Conservation (phyloP, 2,329 filamentous ascomycete species). For the Colletotrichum sp. region DNA sequence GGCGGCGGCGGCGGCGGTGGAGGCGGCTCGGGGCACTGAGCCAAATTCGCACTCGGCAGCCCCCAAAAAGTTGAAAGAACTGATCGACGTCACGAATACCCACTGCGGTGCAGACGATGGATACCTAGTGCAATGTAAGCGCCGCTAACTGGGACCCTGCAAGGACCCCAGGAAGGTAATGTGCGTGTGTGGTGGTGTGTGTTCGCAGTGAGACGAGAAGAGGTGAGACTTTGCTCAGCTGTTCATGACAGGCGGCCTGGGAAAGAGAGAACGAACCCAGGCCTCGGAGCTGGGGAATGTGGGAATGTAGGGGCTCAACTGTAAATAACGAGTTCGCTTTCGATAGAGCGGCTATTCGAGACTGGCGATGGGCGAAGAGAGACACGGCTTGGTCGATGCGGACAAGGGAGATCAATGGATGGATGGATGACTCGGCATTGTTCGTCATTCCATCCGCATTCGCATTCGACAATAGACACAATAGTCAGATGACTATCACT, state of each 20-base stretch:
- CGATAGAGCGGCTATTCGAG: not conserved
- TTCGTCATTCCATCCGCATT: not conserved
- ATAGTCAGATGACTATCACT: not conserved
- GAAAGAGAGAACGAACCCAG: not conserved
- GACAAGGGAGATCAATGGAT: not conserved
- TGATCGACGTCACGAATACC: slow-evolving; percentile 19
- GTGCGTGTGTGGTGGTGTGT: not conserved
- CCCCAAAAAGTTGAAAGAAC: slow-evolving; percentile 9
- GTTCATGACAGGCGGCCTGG: not conserved
- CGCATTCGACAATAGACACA: not conserved
- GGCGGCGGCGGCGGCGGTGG: not conserved
- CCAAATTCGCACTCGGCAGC: not conserved
- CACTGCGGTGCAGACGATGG: not conserved
- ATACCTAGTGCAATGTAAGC: slow-evolving; percentile 7
- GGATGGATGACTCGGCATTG: not conserved
- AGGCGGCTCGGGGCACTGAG: not conserved
- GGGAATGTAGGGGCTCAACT: not conserved
- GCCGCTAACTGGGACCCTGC: slow-evolving; percentile 19
- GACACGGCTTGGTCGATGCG: not conserved
- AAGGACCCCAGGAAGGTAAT: not conserved
- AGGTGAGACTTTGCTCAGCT: not conserved
- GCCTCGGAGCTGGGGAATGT: not conserved
- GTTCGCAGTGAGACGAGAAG: not conserved
- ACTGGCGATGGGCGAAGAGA: not conserved
- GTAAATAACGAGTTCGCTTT: not conserved